Conservation (phyloP, 2,329 filamentous ascomycete species). For the Epichloe sp. region DNA sequence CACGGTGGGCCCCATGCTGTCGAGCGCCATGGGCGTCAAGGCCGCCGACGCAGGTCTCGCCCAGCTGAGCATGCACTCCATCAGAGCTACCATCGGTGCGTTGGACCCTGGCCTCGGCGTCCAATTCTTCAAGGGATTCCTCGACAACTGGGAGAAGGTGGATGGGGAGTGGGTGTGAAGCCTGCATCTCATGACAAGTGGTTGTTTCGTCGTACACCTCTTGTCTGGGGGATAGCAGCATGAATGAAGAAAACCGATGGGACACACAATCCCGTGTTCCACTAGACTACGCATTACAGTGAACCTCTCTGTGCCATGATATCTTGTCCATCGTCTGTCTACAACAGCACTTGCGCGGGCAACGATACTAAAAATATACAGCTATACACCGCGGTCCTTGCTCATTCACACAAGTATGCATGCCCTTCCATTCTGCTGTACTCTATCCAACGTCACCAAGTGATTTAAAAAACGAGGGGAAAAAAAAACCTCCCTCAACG, state of each 20-base stretch:
- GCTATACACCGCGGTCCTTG: background rate
- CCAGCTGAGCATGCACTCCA: conserved; percentile 88
- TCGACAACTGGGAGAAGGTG: conserved; percentile 74
- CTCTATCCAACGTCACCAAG: no score
- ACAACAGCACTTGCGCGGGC: no score
- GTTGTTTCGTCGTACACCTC: no score
- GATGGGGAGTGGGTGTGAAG: conserved; percentile 58
- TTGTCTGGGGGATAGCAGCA: background rate
- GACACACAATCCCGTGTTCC: background rate
- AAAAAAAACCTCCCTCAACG: no score
- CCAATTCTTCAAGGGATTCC: conserved; percentile 77
- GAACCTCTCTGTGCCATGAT: background rate
- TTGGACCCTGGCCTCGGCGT: conserved; percentile 81
- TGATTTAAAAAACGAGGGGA: no score
- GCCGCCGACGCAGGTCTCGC: conserved; percentile 81
- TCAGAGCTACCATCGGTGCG: conserved; percentile 75
- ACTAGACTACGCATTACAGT: background rate
- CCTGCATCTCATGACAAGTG: background rate
- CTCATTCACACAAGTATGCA: no score
- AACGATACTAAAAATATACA: background rate
- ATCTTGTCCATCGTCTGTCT: background rate
- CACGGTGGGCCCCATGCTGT: conserved; percentile 89
- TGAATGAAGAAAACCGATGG: no score
- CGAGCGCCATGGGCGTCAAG: conserved; percentile 64
- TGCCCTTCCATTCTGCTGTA: no score